Evolutionary conservation across 2,329 filamentous ascomycete genomes (phyloP).

Genomic region (Penicillium thymicola): DNA sequence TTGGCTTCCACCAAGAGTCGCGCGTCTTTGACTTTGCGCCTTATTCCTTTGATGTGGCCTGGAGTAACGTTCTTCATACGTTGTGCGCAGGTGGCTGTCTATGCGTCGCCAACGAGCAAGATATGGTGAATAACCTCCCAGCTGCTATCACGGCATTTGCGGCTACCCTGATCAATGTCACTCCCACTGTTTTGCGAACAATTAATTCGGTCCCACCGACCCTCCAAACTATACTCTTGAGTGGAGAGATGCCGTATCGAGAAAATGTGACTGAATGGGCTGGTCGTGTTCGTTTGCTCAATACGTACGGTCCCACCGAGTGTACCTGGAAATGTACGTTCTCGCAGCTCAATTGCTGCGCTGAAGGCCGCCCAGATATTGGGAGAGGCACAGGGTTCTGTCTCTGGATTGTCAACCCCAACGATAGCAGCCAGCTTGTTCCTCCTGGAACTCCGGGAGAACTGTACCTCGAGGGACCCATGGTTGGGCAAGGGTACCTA

Average conservation of each 20-base stretch:
- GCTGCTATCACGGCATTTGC: not conserved
- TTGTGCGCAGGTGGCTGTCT: not conserved
- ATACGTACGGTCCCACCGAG: not conserved
- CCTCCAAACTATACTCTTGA: not conserved
- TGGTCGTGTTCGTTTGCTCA: not conserved
- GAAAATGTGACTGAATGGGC: not conserved
- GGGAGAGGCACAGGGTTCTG: not conserved
- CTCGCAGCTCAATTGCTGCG: not conserved
- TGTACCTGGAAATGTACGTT: not conserved
- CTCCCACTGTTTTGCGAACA: not conserved
- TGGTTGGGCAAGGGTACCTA: not conserved
- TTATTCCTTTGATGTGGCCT: not conserved
- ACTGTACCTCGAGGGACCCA: not conserved
- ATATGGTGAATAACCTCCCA: not conserved
- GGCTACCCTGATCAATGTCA: not conserved
- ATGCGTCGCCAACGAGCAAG: not conserved
- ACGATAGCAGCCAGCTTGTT: not conserved
- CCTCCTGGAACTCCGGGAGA: not conserved
- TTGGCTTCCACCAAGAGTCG: not conserved
- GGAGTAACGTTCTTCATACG: not conserved
- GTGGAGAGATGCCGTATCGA: not conserved
- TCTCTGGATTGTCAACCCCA: not conserved
- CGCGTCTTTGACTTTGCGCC: not conserved
- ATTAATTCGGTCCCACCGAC: not conserved
- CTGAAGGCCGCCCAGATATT: not conserved